phyloP scores from a whole-genome alignment of 441 rosid genomes.

The Corymbia calophylla region DNA sequence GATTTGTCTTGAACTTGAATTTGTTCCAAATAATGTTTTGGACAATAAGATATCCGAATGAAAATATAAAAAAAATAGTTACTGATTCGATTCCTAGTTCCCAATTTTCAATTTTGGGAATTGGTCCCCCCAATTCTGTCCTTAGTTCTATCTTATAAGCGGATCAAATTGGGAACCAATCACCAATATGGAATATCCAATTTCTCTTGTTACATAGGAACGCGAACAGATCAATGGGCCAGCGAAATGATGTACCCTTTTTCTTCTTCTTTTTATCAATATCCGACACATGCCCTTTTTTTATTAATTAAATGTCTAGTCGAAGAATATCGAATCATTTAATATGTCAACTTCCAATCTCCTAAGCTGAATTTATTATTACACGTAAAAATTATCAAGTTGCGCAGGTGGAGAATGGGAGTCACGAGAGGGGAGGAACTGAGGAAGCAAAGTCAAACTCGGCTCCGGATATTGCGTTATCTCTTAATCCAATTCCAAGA shows the following conservation, averaged over 20 bases:
- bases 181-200: too few relatives aligned
- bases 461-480: background rate
- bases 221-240: accelerated
- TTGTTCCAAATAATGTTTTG: too few relatives aligned
- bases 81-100: too few relatives aligned
- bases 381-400: background rate
- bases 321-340: background rate
- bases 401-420: background rate
- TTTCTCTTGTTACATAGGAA: background rate
- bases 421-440: background rate
- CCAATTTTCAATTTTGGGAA: too few relatives aligned
- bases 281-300: background rate
- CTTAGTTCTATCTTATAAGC: too few relatives aligned
- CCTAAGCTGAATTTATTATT: too few relatives aligned
- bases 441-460: background rate
- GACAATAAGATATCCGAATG: too few relatives aligned
- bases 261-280: background rate
- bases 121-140: too few relatives aligned
- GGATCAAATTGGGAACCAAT: too few relatives aligned
- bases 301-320: background rate
- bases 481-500: background rate
- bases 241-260: background rate
- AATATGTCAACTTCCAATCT: background rate
- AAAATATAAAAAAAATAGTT: too few relatives aligned
- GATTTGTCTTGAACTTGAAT: too few relatives aligned